These are phyloP conservation scores for Pleurotus djamor DNA, from an alignment of 768 basidiomycete species.

Conservation along the genomic window DNA sequence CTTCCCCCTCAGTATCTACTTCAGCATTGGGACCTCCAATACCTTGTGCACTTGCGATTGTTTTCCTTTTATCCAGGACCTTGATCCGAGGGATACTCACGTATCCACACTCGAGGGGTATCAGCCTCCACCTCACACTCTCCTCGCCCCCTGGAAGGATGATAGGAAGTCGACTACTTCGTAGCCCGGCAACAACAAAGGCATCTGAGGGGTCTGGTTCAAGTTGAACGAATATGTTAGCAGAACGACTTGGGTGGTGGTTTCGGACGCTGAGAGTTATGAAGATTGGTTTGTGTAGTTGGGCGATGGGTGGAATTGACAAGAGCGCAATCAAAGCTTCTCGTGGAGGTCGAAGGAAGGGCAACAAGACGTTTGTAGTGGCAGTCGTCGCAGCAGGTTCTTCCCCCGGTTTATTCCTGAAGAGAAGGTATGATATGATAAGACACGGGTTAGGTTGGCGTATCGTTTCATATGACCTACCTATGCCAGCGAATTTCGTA, in stretches of 20 bases:
- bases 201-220: constrained; percentile 66
- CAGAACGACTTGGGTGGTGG: constrained; percentile 57
- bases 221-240: constrained; percentile 68
- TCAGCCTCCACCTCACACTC: constrained; percentile 60
- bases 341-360: constrained; percentile 55
- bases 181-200: constrained; percentile 82
- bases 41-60: constrained; percentile 21
- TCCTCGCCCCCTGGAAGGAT: constrained; percentile 76
- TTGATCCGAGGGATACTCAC: constrained; percentile 59
- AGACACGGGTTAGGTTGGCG: too few species aligned
- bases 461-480: constrained; percentile 25
- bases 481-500: constrained; percentile 68
- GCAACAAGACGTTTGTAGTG: constrained; percentile 56
- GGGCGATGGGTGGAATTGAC: constrained; percentile 57
- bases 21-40: constrained; percentile 23
- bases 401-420: constrained; percentile 9
- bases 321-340: constrained; percentile 69
- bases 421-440: too few species aligned
- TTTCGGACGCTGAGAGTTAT: constrained; percentile 67
- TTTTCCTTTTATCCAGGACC: constrained; percentile 51
- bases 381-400: constrained; percentile 41
- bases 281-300: constrained; percentile 57
- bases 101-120: constrained; percentile 75
- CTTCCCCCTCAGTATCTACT: constrained; percentile 37
- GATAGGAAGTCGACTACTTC: constrained; percentile 63